phyloP scores from a whole-genome alignment of 768 basidiomycete species.

The Boletus tylopilopsis region DNA sequence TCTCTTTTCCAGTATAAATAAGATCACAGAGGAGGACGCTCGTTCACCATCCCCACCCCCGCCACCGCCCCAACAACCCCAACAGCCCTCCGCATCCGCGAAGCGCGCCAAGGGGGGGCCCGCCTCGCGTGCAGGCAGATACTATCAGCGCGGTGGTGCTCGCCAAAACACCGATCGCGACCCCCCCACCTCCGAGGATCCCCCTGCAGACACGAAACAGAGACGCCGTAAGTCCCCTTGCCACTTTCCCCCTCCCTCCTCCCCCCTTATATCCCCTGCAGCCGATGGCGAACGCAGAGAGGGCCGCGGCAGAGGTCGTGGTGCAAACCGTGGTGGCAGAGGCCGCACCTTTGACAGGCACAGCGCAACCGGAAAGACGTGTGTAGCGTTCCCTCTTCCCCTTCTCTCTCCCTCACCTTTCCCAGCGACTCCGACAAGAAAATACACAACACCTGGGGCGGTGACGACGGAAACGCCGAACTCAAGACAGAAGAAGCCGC shows the following conservation, averaged over 20 bases:
- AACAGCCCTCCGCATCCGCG: constrained; percentile 36
- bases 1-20: not conserved
- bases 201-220: constrained; percentile 32
- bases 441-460: constrained; percentile 93
- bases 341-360: constrained; percentile 84
- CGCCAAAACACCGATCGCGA: constrained; percentile 38
- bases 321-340: constrained; percentile 50
- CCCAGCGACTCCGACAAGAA: constrained; percentile 91
- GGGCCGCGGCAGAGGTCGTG: constrained; percentile 42
- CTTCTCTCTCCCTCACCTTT: constrained; percentile 9
- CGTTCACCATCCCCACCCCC: constrained; percentile 34
- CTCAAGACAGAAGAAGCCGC: constrained; percentile 78
- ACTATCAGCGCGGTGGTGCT: constrained; percentile 64
- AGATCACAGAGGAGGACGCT: constrained; percentile 42
- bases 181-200: constrained; percentile 37
- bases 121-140: constrained; percentile 62
- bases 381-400: constrained; percentile 28
- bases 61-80: constrained; percentile 26
- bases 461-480: constrained; percentile 82
- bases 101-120: constrained; percentile 53
- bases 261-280: constrained; percentile 3
- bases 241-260: not conserved
- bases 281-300: constrained; percentile 46
- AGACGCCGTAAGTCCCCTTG: constrained; percentile 28
- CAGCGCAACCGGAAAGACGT: constrained; percentile 82